A percentile compares a stretch with the other conserved stretches of the same genome.
phyloP scores from a whole-genome alignment of 441 rosid species.

The Kokia cookei region DNA sequence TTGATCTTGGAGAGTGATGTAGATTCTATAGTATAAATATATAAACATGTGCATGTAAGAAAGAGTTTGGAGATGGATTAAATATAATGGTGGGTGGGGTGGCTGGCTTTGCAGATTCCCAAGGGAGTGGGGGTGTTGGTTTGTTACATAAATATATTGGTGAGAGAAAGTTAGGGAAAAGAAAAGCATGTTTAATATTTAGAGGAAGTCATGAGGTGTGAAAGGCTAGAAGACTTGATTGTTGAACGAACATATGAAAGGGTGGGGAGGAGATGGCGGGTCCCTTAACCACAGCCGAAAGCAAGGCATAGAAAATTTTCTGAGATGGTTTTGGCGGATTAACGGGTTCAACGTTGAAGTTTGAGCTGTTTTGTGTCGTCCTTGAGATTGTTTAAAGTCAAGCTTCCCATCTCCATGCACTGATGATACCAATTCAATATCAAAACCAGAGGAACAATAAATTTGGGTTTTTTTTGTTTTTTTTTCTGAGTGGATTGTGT shows the following conservation, averaged over 20 bases:
- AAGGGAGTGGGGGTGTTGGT: slow-evolving; percentile 42
- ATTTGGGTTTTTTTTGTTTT: slow-evolving; percentile 15
- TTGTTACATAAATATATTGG: slow-evolving; percentile 21
- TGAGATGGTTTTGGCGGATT: slow-evolving; percentile 10
- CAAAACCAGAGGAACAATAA: not conserved
- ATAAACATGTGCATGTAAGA: slow-evolving; percentile 5
- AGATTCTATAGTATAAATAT: slow-evolving; percentile 17
- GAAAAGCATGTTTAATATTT: slow-evolving; percentile 18
- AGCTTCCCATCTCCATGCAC: not conserved
- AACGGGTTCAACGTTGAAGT: slow-evolving; percentile 15
- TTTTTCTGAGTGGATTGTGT: slow-evolving; percentile 25
- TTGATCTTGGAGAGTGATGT: slow-evolving; percentile 29
- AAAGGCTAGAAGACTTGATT: slow-evolving; percentile 34
- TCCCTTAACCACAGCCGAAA: slow-evolving; percentile 19
- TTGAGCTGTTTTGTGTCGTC: slow-evolving; percentile 2
- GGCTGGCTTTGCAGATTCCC: slow-evolving; percentile 87
- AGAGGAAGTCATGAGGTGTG: slow-evolving; percentile 29
- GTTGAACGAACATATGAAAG: slow-evolving; percentile 16
- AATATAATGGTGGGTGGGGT: slow-evolving; percentile 32
- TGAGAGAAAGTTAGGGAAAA: slow-evolving; percentile 25
- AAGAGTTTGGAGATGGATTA: slow-evolving; percentile 29
- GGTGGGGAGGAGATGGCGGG: slow-evolving; percentile 23
- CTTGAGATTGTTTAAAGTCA: not conserved
- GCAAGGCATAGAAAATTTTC: not conserved
- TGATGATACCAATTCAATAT: not conserved